Evolutionary conservation across 2,329 filamentous ascomycete species (phyloP), one percentile per base, ranked within the genome.

Genomic region (Thelonectria rubi): DNA sequence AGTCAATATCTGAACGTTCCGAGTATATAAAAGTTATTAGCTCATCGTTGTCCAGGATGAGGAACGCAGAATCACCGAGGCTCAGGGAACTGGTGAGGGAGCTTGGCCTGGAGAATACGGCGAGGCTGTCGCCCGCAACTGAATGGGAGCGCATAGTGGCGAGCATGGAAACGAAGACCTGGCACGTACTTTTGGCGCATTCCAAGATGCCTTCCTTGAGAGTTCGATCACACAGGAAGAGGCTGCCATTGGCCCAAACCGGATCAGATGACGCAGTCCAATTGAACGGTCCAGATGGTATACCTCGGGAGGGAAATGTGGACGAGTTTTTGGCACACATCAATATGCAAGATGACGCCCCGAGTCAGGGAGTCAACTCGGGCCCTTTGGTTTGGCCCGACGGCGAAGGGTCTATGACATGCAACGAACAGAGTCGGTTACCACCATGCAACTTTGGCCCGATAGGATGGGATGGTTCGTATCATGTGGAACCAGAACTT

Each of bases 11-110:
- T 11, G 66, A 70, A 2, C 72, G 71, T 18, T 69, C 70, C 18
- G 64, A 60, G 12, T 58, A 76, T 8, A 48, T 77, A 2, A 64
- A 73, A 0, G 62, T 68, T 8, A 75, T 78, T 42, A 62, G 72
- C 9, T 67, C 65, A 11, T 77, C 73, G 4, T 55, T 79, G 17
- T 65, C 72, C 17, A 67, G 75, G 14, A 73, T 79, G 74, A 68
- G 52, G 21, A 62, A 69, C 48, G 74, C 76, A 11, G 74, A 79
- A 61, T 78, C 77, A 6, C 74, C 76, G 3, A 62, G 59, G 20
- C 61, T 78, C 15, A 73, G 75, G 46, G 70, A 72, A 49, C 76
- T 75, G 49, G 53, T 74, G 15, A 42, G 61, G 3, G 26, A 43
- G 39, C 45, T 65, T 39, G 69, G 1, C 43, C 21, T 17, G 10